Base-by-base conservation (phyloP, 352 stramenopile species). In the Phytophthora brassicae region DNA sequence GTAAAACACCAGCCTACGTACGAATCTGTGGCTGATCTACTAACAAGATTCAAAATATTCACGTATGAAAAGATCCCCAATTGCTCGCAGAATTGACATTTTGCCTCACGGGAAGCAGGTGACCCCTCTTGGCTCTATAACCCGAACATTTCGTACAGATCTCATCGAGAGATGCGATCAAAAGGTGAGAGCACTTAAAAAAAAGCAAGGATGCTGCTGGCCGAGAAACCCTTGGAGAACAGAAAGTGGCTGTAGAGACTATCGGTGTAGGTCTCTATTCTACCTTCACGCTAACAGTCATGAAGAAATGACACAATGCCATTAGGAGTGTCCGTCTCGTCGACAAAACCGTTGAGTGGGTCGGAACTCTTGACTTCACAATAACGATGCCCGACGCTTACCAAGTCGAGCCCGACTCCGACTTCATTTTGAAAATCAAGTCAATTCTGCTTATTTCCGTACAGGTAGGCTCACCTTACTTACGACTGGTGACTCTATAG, bases 271-370 rank as follows among this genome's bases (percentile, higher is more conserved):
- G 38, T 3, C n/a, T 58, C 2, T 58, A 50, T 26, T 29, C 51
- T 36, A 56, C 49, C 4, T 8, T 3, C 46, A 56, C 35, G 6
- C 22, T 56, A 12, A 14, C 6, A 24, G 23, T 49, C 36, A 58
- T 58, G 50, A 58, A 58, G 24, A 26, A 48, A 31, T 55, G 31
- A 31, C 31, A 35, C 47, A 28, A 44, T 4, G 47, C 47, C 6
- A 43, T 20, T 20, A 42, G 42, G 13, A 35, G 17, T 3, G 6
- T 33, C 19, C 8, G n/a, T 8, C 9, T 55, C 13, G 17, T 55
- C 8, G 29, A 55, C 17, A 55, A 43, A 19, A 19, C 31, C 2
- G 5, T 44, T 12, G 19, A 1, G 2, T 55, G 17, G 31, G 20
- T 55, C 23, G 5, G 13, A 6, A 50, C 22, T 22, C 11, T 53